A percentile compares a stretch with the other conserved stretches of the same genome.
Conservation (phyloP, 768 basidiomycete species). For the Mycena galericulata region DNA sequence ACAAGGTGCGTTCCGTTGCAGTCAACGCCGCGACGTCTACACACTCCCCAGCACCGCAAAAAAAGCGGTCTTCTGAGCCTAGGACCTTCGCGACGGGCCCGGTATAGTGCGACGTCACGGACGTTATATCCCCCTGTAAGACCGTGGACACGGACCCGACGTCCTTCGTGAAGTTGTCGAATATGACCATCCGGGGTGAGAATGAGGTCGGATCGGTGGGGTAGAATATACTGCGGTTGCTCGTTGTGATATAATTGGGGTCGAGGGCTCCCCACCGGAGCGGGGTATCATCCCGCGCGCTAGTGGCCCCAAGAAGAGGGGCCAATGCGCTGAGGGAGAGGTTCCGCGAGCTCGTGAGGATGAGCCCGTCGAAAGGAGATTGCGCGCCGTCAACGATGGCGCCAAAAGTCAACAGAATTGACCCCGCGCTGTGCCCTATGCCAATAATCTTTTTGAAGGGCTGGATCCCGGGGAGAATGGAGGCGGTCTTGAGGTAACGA, state of each 20-base stretch:
- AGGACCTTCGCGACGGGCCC: slow-evolving; percentile 5
- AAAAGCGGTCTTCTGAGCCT: neutral
- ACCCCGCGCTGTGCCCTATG: slow-evolving; percentile 1
- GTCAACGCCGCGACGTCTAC: slow-evolving; percentile 12
- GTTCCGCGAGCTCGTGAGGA: neutral
- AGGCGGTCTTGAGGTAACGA: neutral
- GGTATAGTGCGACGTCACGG: neutral
- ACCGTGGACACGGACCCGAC: neutral
- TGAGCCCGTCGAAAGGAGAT: slow-evolving; percentile 2
- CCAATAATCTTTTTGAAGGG: slow-evolving; percentile 7
- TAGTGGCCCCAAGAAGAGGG: neutral
- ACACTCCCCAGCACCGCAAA: slow-evolving; percentile 1
- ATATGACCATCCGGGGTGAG: slow-evolving; percentile 4
- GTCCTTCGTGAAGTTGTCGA: slow-evolving; percentile 5
- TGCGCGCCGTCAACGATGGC: neutral
- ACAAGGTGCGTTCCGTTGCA: slow-evolving; percentile 1
- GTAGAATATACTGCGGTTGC: slow-evolving; percentile 7
- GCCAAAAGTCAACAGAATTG: neutral
- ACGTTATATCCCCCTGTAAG: neutral
- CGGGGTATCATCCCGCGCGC: slow-evolving; percentile 1
- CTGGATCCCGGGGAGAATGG: slow-evolving; percentile 4
- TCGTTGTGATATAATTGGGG: slow-evolving; percentile 6
- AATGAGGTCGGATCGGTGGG: neutral
- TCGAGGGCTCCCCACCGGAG: slow-evolving; percentile 5
- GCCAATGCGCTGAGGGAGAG: neutral